Percentiles rank a stretch among this genome's conserved stretches.
These are phyloP conservation scores for Mortierella sp. DNA, from an alignment of 371 early-diverging fungal species.

Conservation along the genomic window DNA sequence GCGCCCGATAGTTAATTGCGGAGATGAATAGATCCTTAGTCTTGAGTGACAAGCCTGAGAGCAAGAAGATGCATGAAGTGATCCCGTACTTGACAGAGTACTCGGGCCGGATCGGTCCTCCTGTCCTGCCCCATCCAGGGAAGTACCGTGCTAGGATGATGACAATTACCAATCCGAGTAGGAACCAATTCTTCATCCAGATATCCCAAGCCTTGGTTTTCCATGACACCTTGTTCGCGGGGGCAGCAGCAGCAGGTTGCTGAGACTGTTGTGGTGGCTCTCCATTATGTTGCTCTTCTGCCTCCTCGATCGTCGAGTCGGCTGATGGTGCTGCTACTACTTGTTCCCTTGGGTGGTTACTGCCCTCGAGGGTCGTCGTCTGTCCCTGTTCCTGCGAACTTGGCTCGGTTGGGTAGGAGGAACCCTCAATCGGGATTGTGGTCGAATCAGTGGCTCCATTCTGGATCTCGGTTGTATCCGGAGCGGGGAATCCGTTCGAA, in stretches of 20 bases:
- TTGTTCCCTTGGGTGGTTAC: no score
- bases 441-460: no score
- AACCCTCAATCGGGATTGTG: no score
- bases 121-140: conserved; percentile 70
- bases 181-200: conserved; percentile 64
- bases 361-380: no score
- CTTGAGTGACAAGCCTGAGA: conserved; percentile 77
- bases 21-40: conserved; percentile 69
- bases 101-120: conserved; percentile 72
- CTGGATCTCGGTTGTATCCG: no score
- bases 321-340: no score
- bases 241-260: background rate
- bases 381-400: no score
- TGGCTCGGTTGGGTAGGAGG: no score
- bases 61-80: conserved; percentile 75
- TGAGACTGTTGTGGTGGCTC: no score
- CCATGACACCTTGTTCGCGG: conserved; percentile 23
- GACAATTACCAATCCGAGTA: conserved; percentile 68
- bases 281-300: no score
- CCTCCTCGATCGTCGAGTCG: no score
- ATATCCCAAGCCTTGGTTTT: conserved; percentile 48
- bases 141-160: conserved; percentile 75
- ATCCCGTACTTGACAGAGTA: conserved; percentile 76
- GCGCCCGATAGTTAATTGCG: conserved; percentile 68
- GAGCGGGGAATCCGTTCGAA: no score